Conservation (phyloP, 768 basidiomycete genomes). For the Rhodotorula babjevae region DNA sequence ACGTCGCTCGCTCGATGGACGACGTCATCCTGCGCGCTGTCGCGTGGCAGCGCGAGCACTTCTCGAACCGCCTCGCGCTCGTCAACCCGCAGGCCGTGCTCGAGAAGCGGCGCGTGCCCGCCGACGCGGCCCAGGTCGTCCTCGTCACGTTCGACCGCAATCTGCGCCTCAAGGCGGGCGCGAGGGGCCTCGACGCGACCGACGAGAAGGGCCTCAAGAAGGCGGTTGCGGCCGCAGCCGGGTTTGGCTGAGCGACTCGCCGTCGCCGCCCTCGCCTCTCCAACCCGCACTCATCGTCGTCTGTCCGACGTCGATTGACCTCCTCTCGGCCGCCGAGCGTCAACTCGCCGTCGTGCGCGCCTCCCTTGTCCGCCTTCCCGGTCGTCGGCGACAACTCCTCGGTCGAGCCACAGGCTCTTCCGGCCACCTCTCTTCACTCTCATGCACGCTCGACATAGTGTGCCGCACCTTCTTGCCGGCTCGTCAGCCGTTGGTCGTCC, state of each 20-base stretch:
- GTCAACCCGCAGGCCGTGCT: conserved; percentile 51
- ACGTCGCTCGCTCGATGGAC: conserved; percentile 76
- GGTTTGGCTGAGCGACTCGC: background rate
- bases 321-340: too few relatives aligned
- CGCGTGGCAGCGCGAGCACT: conserved; percentile 88
- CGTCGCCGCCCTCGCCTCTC: too few relatives aligned
- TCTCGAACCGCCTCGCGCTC: conserved; percentile 74
- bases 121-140: conserved; percentile 68
- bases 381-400: too few relatives aligned
- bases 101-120: conserved; percentile 43
- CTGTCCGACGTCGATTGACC: too few relatives aligned
- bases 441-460: too few relatives aligned
- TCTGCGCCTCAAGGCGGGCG: conserved; percentile 81
- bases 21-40: conserved; percentile 89
- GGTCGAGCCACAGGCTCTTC: too few relatives aligned
- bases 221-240: conserved; percentile 51
- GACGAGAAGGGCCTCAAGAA: conserved; percentile 77
- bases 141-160: conserved; percentile 88
- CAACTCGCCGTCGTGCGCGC: too few relatives aligned
- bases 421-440: too few relatives aligned
- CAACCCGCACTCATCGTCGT: too few relatives aligned
- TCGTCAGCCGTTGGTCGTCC: too few relatives aligned
- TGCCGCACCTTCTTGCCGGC: too few relatives aligned
- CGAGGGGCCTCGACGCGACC: conserved; percentile 75
- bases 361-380: too few relatives aligned